These are phyloP conservation scores for Fimicolochytrium jonesii DNA, from an alignment of 192 early-diverging fungal genomes.

Conservation along the genomic window DNA sequence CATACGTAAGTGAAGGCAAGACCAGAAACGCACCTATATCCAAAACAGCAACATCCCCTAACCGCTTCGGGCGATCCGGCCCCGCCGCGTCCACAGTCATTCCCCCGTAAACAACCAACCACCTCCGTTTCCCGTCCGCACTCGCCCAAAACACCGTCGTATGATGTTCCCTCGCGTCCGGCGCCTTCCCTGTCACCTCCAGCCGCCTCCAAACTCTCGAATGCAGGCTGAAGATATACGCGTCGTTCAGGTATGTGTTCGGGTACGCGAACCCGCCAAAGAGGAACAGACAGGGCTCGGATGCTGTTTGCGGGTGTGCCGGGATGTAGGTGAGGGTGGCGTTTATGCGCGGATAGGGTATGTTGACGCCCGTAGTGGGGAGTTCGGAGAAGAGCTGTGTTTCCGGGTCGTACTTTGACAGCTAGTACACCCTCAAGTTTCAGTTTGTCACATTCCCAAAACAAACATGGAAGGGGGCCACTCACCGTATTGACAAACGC, in stretches of 20 bases:
- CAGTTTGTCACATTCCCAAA: too few relatives aligned
- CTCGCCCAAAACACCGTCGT: constrained; percentile 16
- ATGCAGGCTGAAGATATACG: constrained; percentile 14
- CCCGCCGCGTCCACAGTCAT: neutral
- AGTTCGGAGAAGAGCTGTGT: too few relatives aligned
- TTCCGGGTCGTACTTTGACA: too few relatives aligned
- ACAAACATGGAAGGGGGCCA: too few relatives aligned
- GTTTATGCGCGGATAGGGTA: neutral
- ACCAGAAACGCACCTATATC: constrained; percentile 8
- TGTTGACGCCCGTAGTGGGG: neutral
- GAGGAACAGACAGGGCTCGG: constrained; percentile 3
- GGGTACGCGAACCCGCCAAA: constrained; percentile 3
- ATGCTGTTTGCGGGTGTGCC: neutral
- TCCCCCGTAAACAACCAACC: constrained; percentile 16
- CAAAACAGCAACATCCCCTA: constrained; percentile 9
- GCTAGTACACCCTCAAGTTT: too few relatives aligned
- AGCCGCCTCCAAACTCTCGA: neutral
- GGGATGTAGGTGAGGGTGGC: constrained; percentile 17
- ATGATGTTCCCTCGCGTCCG: constrained; percentile 6
- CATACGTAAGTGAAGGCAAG: neutral
- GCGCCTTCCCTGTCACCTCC: constrained; percentile 3
- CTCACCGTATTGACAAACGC: neutral
- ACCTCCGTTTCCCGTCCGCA: neutral
- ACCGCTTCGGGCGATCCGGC: neutral
- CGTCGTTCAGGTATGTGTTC: constrained; percentile 1